Conservation (phyloP, 2,329 filamentous ascomycete genomes). For the Diaporthe humulicola region DNA sequence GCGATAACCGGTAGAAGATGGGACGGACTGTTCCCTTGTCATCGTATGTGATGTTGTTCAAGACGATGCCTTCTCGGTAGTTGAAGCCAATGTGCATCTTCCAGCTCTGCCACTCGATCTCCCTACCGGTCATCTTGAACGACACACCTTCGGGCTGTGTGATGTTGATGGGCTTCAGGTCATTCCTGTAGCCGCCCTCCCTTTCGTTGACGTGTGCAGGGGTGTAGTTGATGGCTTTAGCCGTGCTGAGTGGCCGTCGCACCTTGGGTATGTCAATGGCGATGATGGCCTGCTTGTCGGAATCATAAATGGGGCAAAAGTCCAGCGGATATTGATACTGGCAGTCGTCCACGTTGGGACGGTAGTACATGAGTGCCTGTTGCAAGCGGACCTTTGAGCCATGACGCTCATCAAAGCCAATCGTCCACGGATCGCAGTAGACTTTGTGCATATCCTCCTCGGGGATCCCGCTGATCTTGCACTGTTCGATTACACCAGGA, state of each 20-base stretch:
- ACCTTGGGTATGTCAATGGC: constrained; percentile 87
- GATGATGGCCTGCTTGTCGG: constrained; percentile 82
- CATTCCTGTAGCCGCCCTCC: constrained; percentile 80
- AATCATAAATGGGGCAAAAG: constrained; percentile 93
- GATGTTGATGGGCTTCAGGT: constrained; percentile 84
- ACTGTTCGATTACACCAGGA: constrained; percentile 91
- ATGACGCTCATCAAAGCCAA: constrained; percentile 92
- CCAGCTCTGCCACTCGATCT: constrained; percentile 93
- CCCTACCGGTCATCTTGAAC: constrained; percentile 81
- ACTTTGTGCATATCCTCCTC: constrained; percentile 92
- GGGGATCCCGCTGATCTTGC: constrained; percentile 83
- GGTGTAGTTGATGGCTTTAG: constrained; percentile 83
- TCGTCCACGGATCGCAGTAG: constrained; percentile 96
- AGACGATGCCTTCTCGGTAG: constrained; percentile 90
- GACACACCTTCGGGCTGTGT: constrained; percentile 86
- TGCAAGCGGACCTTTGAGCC: constrained; percentile 84
- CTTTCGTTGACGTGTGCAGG: constrained; percentile 75
- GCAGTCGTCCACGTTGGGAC: constrained; percentile 85
- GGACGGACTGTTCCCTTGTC: constrained; percentile 84
- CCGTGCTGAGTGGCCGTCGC: constrained; percentile 80
- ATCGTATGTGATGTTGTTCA: constrained; percentile 91
- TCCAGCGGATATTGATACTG: constrained; percentile 94
- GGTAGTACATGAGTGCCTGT: constrained; percentile 96
- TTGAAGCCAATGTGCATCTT: constrained; percentile 95
- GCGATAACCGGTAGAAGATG: constrained; percentile 88